Conservation (phyloP, 139 green algal species). For the Chlorella sp. region DNA sequence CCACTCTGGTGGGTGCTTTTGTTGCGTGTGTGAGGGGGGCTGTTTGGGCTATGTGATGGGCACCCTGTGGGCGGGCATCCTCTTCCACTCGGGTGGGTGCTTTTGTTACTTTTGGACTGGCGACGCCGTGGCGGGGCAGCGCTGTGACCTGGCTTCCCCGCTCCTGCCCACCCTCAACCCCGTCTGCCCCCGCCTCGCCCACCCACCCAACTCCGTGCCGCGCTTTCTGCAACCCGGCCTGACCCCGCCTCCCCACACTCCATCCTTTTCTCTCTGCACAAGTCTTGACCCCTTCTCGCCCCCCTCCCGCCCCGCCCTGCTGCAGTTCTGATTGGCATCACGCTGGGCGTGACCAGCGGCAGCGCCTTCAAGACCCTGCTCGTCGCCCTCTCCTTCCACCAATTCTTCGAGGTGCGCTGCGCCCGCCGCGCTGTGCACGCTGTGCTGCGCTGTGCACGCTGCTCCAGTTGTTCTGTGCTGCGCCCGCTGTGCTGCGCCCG, state of each 20-base stretch:
- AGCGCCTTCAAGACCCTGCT: slow-evolving; percentile 39
- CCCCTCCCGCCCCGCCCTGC: background rate
- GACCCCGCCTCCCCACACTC: background rate
- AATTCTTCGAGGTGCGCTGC: slow-evolving; percentile 7
- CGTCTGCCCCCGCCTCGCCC: background rate
- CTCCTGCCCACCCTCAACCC: background rate
- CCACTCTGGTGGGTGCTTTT: slow-evolving; percentile 37
- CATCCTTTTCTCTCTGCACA: too few species aligned
- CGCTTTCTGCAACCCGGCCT: background rate
- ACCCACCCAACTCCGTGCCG: background rate
- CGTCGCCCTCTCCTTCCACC: slow-evolving; percentile 31
- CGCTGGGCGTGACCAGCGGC: slow-evolving; percentile 35
- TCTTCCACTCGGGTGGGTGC: slow-evolving; percentile 46
- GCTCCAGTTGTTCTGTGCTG: too few species aligned
- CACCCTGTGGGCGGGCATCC: too few species aligned
- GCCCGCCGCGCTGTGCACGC: background rate
- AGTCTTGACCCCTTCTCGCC: too few species aligned
- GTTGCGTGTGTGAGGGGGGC: too few species aligned
- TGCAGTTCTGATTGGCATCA: slow-evolving; percentile 45
- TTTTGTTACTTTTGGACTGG: too few species aligned
- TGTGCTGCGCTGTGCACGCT: background rate
- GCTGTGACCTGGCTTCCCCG: too few species aligned
- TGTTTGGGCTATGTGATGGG: too few species aligned
- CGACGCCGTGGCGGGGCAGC: too few species aligned
- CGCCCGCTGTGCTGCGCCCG: background rate